A percentile compares a stretch with the other conserved stretches of the same genome.
Evolutionary conservation across 148 eudicot genomes (phyloP).

Genomic region (Oxyria digyna): DNA sequence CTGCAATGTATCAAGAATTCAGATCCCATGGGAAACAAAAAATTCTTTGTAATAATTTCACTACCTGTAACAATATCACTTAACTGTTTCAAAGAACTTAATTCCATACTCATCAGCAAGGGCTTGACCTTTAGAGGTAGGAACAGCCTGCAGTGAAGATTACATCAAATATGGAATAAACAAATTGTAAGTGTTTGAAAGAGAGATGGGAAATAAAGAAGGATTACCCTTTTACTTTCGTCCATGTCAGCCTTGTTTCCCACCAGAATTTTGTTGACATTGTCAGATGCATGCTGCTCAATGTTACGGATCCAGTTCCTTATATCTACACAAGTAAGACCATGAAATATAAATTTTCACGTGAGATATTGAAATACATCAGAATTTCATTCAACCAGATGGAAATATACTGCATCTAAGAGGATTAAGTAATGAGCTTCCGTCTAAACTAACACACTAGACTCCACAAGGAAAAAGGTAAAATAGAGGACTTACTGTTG

Average conservation of each 20-base stretch:
- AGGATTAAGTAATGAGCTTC: background rate
- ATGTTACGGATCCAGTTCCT: slow-evolving; percentile 11
- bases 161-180: background rate
- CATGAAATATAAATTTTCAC: background rate
- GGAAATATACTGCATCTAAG: background rate
- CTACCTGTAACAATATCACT: slow-evolving; percentile 1
- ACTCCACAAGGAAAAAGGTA: background rate
- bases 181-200: background rate
- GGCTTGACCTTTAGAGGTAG: slow-evolving; percentile 12
- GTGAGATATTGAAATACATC: background rate
- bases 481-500: slow-evolving; percentile 7
- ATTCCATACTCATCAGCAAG: slow-evolving; percentile 12
- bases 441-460: background rate
- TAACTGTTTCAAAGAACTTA: slow-evolving; percentile 11
- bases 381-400: slow-evolving; percentile 3
- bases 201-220: background rate
- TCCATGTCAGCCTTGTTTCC: slow-evolving; percentile 12
- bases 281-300: slow-evolving; percentile 13
- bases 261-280: slow-evolving; percentile 11
- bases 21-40: background rate
- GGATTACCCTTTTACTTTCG: slow-evolving; percentile 10
- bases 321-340: slow-evolving; percentile 1
- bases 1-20: slow-evolving; percentile 1
- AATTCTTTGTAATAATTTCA: background rate
- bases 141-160: slow-evolving; percentile 7